Evolutionary conservation across 106 monocot species (phyloP), one percentile per base, ranked within the genome.

Genomic region (Amphibolis antarctica): DNA sequence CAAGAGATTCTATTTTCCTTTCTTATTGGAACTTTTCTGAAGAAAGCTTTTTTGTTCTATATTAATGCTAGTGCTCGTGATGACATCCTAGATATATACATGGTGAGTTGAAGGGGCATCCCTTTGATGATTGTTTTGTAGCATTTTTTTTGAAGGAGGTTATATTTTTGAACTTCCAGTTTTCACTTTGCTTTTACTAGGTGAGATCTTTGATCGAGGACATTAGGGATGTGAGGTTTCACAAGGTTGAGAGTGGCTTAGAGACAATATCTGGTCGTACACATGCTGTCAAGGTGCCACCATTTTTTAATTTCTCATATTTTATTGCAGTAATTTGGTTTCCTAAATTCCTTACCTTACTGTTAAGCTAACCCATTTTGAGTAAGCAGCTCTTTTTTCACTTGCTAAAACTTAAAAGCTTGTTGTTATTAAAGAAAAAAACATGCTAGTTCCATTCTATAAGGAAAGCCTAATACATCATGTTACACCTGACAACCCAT

Each of bases 201-300:
- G 94, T 86, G 62, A 81, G 94, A 68, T 86, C 89, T 59, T 81
- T 93, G 76, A 89, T 93, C 72, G 93, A 93, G 71, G 93, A 93
- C 72, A 93, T 93, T 44, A 77, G 81, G 73, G 83, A 83, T 86
- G 93, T 93, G 60, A 77, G 93, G 29, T 93, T 93, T 66, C 89
- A 88, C 74, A 93, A 93, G 73, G 93, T 93, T 66, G 93, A 93
- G 69, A 79, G 70, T 64, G 93, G 93, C 21, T 79, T 93, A 69
- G 86, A 89, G 77, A 86, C 83, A 9, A 93, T 93, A 75, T 83
- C 89, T 72, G 93, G 85, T 30, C 81, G 93, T 5, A 93, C 93
- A 25, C 85, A 94, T 83, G 94, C 89, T 60, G 86, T 89, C 42
- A 89, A 89, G 86, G 94, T 88, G 78, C 28, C 53, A 5, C 12